A percentile compares a stretch with the other conserved stretches of the same genome.
Conservation (phyloP, 352 stramenopile species). For the Globisporangium mamillatum region DNA sequence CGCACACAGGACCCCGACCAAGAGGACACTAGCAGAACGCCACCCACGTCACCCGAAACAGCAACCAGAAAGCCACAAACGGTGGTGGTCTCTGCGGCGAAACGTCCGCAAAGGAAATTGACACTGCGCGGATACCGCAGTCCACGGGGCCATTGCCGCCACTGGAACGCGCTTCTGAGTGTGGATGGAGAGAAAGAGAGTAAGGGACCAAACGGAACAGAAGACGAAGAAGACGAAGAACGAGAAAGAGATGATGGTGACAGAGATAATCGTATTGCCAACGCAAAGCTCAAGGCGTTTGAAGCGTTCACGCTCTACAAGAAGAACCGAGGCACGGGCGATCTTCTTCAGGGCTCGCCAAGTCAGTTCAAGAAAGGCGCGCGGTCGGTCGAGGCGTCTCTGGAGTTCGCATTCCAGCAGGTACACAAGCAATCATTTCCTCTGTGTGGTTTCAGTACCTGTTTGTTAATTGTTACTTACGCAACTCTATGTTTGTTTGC, state of each 20-base stretch:
- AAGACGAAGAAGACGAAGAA: not conserved
- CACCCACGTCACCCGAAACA: slow-evolving; percentile 8
- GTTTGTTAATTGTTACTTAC: not conserved
- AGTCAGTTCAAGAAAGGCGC: slow-evolving; percentile 31
- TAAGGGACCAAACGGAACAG: not conserved
- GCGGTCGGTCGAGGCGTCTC: slow-evolving; percentile 29
- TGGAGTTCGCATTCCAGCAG: slow-evolving; percentile 53
- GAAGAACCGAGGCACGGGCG: slow-evolving; percentile 35
- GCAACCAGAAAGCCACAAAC: slow-evolving; percentile 2
- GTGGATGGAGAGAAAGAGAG: slow-evolving; percentile 23
- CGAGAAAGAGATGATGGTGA: slow-evolving; percentile 10
- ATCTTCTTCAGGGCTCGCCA: slow-evolving; percentile 21
- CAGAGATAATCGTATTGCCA: slow-evolving; percentile 27
- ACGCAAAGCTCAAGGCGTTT: slow-evolving; percentile 49
- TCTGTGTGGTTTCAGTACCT: not conserved
- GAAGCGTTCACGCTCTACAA: slow-evolving; percentile 48
- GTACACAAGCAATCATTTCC: slow-evolving; percentile 2
- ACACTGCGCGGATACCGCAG: slow-evolving; percentile 39
- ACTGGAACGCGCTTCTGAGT: slow-evolving; percentile 56
- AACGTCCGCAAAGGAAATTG: slow-evolving; percentile 16
- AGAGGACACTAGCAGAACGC: not conserved
- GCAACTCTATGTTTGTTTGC: not conserved
- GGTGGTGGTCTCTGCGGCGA: not conserved
- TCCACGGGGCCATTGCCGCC: slow-evolving; percentile 42
- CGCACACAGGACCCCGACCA: slow-evolving; percentile 4